Evolutionary conservation across 2,329 filamentous ascomycete genomes (phyloP).

Genomic region (Didymella sp.): DNA sequence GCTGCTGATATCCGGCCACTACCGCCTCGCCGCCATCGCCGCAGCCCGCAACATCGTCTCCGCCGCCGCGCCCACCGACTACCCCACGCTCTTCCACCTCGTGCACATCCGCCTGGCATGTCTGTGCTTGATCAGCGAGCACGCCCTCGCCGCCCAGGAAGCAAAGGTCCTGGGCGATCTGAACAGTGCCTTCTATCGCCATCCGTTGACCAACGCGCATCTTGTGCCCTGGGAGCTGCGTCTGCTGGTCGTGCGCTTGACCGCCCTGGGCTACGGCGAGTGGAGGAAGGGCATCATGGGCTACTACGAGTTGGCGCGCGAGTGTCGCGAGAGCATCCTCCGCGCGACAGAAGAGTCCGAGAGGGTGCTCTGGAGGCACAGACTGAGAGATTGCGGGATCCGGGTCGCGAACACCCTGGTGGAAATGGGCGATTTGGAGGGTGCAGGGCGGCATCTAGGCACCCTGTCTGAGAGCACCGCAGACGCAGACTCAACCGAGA

Average conservation of each 20-base stretch:
- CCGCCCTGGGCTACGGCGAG: conserved; percentile 86
- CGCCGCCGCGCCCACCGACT: conserved; percentile 61
- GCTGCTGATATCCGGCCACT: conserved; percentile 76
- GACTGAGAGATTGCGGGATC: conserved; percentile 77
- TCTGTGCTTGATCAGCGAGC: conserved; percentile 77
- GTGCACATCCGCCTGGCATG: conserved; percentile 83
- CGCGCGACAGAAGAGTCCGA: conserved; percentile 56
- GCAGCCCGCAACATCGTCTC: conserved; percentile 68
- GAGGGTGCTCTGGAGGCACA: conserved; percentile 71
- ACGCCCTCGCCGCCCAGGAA: conserved; percentile 64
- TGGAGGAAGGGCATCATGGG: conserved; percentile 83
- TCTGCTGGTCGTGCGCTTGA: conserved; percentile 80
- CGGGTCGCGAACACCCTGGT: conserved; percentile 70
- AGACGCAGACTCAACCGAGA: conserved; percentile 25
- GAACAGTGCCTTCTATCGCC: conserved; percentile 59
- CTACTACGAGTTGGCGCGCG: conserved; percentile 85
- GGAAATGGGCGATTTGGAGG: conserved; percentile 87
- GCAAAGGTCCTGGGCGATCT: conserved; percentile 68
- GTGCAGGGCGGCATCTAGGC: conserved; percentile 75
- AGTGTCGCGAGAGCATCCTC: conserved; percentile 69
- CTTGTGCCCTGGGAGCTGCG: conserved; percentile 88
- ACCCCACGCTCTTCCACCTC: conserved; percentile 73
- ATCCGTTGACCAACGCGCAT: conserved; percentile 55
- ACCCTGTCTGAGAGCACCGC: conserved; percentile 53
- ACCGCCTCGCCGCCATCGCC: conserved; percentile 76